Base-by-base conservation (phyloP, 2,329 filamentous ascomycete genomes). In the Knufia petricola region DNA sequence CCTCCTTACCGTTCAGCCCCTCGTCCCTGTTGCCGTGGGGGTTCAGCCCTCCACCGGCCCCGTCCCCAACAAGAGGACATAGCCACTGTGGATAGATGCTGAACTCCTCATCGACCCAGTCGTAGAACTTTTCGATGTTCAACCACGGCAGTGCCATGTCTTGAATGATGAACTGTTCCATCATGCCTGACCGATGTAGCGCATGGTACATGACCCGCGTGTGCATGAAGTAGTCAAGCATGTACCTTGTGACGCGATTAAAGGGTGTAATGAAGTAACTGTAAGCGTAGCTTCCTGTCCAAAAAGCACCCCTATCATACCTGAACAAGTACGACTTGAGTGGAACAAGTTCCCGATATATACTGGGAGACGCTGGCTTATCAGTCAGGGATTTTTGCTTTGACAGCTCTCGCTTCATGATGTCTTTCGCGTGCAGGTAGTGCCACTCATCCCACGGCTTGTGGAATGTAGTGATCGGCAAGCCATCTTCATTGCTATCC, bases 281-380 rank as follows among this genome's bases (percentile, higher is more conserved):
- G 63, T 78, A 84, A 1, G 78, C 78, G 23, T 76, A 77, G 2
- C 66, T 64, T 2, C 77, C 80, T 0, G 75, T 75, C 80, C 80
- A 84, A 63, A 84, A 84, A 0, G 74, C 78, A 9, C 77, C 80
- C 1, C 81, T 69, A 58, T 84, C 79, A 57, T 83, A 69, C 3
- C 67, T 65, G 56, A 68, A 68, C 17, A 67, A 56, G 41, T 67
- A 68, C 52, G 65, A 63, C 7, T 55, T 55, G 2, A 66, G 51
- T 3, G 65, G 65, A 46, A 67, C 60, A 47, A 57, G 30, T 28
- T 59, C 57, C 9, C 46, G 51, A 20, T 47, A 13, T 19, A 36
- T 15, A 12, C 8, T 19, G 13, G 45, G 12, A 23, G 24, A 13
- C 31, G n/a, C n/a, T 32, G 30, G 19, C 10, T 23, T 37, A 20